These are phyloP conservation scores for Singerocomus rubriflavus DNA, from an alignment of 1,284 basidiomycete species.

Conservation along the genomic window DNA sequence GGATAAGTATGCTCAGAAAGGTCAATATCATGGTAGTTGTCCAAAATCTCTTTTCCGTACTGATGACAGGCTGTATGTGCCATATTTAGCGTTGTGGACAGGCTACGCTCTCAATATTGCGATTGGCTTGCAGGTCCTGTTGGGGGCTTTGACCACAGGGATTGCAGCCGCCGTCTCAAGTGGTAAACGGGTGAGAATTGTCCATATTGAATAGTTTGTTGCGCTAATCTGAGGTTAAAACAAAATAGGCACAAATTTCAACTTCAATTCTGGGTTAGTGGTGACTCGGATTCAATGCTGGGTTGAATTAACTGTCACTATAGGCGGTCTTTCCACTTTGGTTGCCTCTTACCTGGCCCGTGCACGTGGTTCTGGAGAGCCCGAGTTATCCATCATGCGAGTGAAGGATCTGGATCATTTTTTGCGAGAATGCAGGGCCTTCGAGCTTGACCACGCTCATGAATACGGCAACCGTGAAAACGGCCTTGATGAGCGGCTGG, in stretches of 20 bases:
- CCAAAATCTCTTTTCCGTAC: neutral
- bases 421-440: constrained; percentile 55
- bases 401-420: constrained; percentile 62
- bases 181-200: constrained; percentile 35
- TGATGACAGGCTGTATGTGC: constrained; percentile 5
- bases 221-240: neutral
- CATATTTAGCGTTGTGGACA: constrained; percentile 41
- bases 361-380: constrained; percentile 62
- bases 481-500: constrained; percentile 15
- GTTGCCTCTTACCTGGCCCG: constrained; percentile 70
- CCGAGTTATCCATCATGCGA: constrained; percentile 52
- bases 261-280: constrained; percentile 26
- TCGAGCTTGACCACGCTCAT: constrained; percentile 56
- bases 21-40: constrained; percentile 10
- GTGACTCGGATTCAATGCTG: neutral
- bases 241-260: constrained; percentile 23
- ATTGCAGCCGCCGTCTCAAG: constrained; percentile 48
- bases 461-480: constrained; percentile 19
- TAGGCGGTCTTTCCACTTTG: constrained; percentile 59
- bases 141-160: constrained; percentile 67
- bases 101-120: constrained; percentile 53
- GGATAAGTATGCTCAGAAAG: constrained; percentile 41
- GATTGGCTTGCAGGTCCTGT: constrained; percentile 54
- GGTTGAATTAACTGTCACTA: neutral
- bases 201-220: neutral